Evolutionary conservation across 805 yeast genomes (phyloP), one percentile per base, ranked within the genome.

Genomic region (Yarrowia yakushimensis): DNA sequence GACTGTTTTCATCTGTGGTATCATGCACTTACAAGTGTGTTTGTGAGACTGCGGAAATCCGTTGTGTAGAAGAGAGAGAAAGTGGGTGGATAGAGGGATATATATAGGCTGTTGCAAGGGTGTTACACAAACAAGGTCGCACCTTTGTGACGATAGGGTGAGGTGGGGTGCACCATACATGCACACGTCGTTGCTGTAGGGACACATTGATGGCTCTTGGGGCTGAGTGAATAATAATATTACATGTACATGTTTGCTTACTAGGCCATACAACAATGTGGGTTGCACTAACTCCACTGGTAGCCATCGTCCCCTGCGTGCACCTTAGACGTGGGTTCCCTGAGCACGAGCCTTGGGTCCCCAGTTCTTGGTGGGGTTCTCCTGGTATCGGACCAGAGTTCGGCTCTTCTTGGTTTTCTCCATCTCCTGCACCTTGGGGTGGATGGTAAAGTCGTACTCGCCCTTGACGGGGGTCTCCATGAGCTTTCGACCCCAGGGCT

Each of bases 281-380:
- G 43, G 59, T 36, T 36, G 33, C 59, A 52, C 43, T 52, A 52
- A 50, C 39, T n/a, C 57, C 36, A 33, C 39, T 27, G 33, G 18
- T 5, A 48, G n/a, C 28, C 23, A 22, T 8, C 12, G 4, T 22
- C n/a, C 23, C 8, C 13, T 28, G 39, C 12, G n/a, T 33, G 25
- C 15, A 18, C 41, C 6, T 36, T 55, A 55, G 25, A 55, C 61
- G 30, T 55, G 64, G 13, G 61, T 55, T 6, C 61, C 61, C 39
- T 55, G 61, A 17, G 67, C 67, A 70, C 87, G 85, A 3, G 97
- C 84, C 76, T 88, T 90, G 36, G 98, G 99, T 1, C 99, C 99
- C 99, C 99, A 94, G 72, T 89, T 86, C 72, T 88, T 89, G 0
- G 90, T 82, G 15, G 99, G 99, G 70, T 92, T 93, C 70, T 85